These are phyloP conservation scores for Neopestalotiopsis sp. DNA, from an alignment of 2,329 filamentous ascomycete species.

Conservation along the genomic window DNA sequence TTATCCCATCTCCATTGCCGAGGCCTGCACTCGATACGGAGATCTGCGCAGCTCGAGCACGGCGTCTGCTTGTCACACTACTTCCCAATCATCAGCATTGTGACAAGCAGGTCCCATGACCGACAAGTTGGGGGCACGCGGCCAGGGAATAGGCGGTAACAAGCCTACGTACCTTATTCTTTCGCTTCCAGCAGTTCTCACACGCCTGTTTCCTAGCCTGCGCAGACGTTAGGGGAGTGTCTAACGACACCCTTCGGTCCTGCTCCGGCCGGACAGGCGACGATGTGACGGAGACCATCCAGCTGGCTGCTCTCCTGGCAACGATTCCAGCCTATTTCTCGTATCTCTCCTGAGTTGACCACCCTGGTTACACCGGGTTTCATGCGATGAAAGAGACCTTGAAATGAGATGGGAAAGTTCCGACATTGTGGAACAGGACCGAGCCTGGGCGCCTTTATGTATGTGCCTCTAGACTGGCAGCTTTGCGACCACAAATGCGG, in stretches of 20 bases:
- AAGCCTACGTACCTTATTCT: constrained; percentile 33
- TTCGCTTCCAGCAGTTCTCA: constrained; percentile 38
- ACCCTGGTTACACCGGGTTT: neutral
- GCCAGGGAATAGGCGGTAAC: neutral
- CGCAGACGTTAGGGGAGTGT: neutral
- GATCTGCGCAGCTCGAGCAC: constrained; percentile 19
- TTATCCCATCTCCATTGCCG: constrained; percentile 3
- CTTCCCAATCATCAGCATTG: neutral
- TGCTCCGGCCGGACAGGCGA: neutral
- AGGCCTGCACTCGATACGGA: constrained; percentile 17
- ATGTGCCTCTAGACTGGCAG: neutral
- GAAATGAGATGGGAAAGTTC: neutral
- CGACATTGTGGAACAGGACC: neutral
- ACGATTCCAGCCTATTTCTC: neutral
- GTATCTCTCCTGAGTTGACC: neutral
- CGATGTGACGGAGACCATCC: neutral
- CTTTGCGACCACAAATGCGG: neutral
- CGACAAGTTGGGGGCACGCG: neutral
- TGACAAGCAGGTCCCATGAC: neutral
- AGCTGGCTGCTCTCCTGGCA: neutral
- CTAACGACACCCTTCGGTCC: neutral
- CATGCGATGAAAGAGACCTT: neutral
- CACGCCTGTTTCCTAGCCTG: constrained; percentile 30
- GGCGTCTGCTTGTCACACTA: constrained; percentile 18
- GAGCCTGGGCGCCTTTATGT: neutral